phyloP scores from a whole-genome alignment of 2,329 filamentous ascomycete species.

The Pyrenochaeta sp. region DNA sequence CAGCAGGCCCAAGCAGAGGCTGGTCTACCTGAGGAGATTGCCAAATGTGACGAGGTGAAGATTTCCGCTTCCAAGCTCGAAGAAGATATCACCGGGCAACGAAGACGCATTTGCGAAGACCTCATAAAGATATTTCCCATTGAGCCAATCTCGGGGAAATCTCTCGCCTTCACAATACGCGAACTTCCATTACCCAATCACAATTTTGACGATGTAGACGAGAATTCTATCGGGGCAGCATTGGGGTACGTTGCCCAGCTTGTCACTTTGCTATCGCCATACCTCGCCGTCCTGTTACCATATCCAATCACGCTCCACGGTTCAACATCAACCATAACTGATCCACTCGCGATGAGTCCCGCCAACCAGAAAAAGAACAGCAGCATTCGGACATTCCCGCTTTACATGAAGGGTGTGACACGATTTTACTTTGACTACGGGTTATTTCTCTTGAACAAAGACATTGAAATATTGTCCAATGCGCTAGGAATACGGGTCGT shows the following conservation, averaged over 20 bases:
- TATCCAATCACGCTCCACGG: conserved; percentile 78
- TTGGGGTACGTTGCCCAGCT: conserved; percentile 82
- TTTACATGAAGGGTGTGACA: conserved; percentile 74
- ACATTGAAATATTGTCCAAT: conserved; percentile 76
- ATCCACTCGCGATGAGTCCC: conserved; percentile 67
- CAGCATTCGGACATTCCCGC: conserved; percentile 67
- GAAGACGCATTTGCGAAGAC: conserved; percentile 86
- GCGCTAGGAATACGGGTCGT: conserved; percentile 78
- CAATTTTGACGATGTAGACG: conserved; percentile 72
- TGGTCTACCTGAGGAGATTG: conserved; percentile 65
- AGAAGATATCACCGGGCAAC: conserved; percentile 80
- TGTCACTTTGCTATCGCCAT: conserved; percentile 78
- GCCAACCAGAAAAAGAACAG: conserved; percentile 46
- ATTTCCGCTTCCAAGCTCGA: conserved; percentile 64
- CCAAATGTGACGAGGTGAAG: conserved; percentile 58
- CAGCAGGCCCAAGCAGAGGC: conserved; percentile 65
- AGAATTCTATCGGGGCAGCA: conserved; percentile 79
- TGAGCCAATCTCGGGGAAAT: conserved; percentile 66
- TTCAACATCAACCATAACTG: conserved; percentile 77
- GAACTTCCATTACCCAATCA: conserved; percentile 81
- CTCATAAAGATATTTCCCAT: conserved; percentile 82
- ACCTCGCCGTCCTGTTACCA: conserved; percentile 78
- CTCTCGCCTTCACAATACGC: conserved; percentile 85
- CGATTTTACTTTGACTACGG: conserved; percentile 95
- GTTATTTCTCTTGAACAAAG: conserved; percentile 95